A percentile compares a stretch with the other conserved stretches of the same genome.
Evolutionary conservation across 257 asterid species (phyloP).

Genomic region (Solanum ossicruentum): DNA sequence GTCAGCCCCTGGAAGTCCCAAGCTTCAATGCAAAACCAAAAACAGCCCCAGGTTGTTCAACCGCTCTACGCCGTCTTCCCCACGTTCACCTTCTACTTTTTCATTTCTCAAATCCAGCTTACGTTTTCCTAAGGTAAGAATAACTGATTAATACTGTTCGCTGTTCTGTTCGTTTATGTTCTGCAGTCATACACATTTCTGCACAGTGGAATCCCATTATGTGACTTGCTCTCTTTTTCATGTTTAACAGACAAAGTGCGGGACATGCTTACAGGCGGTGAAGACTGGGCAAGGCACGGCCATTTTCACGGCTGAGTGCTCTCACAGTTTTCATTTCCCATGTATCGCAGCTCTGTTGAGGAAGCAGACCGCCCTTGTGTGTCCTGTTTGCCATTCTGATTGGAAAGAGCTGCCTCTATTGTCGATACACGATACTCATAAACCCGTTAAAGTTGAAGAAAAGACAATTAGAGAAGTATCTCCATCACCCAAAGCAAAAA

Average conservation of each 20-base stretch:
- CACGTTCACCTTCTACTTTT: slow-evolving; percentile 82
- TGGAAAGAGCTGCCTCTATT: slow-evolving; percentile 71
- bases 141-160: not conserved
- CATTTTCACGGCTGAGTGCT: slow-evolving; percentile 97
- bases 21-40: slow-evolving; percentile 49
- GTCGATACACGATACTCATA: slow-evolving; percentile 11
- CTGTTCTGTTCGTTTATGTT: not conserved
- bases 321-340: slow-evolving; percentile 82
- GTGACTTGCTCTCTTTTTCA: not conserved
- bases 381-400: slow-evolving; percentile 60
- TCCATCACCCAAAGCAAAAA: slow-evolving; percentile 3
- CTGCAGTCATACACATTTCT: not conserved
- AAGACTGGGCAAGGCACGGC: slow-evolving; percentile 86
- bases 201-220: not conserved
- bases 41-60: slow-evolving; percentile 49
- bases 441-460: slow-evolving; percentile 1
- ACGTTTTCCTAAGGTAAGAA: slow-evolving; percentile 44
- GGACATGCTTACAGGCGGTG: slow-evolving; percentile 55
- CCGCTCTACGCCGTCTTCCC: slow-evolving; percentile 78
- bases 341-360: slow-evolving; percentile 68
- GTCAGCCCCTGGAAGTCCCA: slow-evolving; percentile 25
- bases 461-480: slow-evolving; percentile 2
- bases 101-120: slow-evolving; percentile 62
- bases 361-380: slow-evolving; percentile 48
- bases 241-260: slow-evolving; percentile 60